These are phyloP conservation scores for Stagonosporopsis rhizophila DNA, from an alignment of 2,329 filamentous ascomycete genomes.

Conservation along the genomic window DNA sequence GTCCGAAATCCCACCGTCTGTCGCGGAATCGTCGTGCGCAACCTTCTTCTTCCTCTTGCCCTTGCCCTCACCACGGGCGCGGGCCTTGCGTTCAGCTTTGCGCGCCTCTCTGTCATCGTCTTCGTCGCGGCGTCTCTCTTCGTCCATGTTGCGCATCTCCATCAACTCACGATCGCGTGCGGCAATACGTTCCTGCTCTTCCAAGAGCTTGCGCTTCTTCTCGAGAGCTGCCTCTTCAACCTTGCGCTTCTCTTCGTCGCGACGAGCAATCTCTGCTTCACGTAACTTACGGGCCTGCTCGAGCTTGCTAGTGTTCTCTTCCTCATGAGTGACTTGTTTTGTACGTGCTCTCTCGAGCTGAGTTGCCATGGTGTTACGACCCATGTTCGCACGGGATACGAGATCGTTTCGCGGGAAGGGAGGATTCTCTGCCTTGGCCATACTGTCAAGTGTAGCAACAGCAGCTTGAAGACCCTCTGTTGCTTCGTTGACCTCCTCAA, in stretches of 20 bases:
- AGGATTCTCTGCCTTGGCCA: conserved; percentile 69
- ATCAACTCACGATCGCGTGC: conserved; percentile 76
- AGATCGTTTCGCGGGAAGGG: conserved; percentile 91
- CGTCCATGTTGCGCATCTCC: conserved; percentile 73
- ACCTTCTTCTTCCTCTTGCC: conserved; percentile 68
- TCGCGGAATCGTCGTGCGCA: conserved; percentile 54
- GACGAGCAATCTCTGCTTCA: conserved; percentile 77
- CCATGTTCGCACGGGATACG: conserved; percentile 97
- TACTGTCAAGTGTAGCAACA: conserved; percentile 71
- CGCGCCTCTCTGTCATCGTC: conserved; percentile 80
- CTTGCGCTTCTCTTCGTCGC: conserved; percentile 77
- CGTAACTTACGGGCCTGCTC: conserved; percentile 79
- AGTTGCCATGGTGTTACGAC: conserved; percentile 89
- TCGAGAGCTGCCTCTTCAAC: conserved; percentile 74
- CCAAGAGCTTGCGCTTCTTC: conserved; percentile 79
- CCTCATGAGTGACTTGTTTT: conserved; percentile 88
- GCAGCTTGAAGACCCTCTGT: conserved; percentile 82
- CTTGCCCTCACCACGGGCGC: conserved; percentile 51
- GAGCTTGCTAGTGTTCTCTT: conserved; percentile 88
- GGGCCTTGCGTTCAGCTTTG: conserved; percentile 65
- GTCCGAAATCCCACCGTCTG: conserved; percentile 46
- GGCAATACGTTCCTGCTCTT: conserved; percentile 81
- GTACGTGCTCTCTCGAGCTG: conserved; percentile 87
- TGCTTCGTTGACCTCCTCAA: conserved; percentile 82
- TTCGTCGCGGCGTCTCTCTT: conserved; percentile 66